A percentile compares a stretch with the other conserved stretches of the same genome.
These are phyloP conservation scores for Papiliotrema flavescens DNA, from an alignment of 1,284 basidiomycete species.

Conservation along the genomic window DNA sequence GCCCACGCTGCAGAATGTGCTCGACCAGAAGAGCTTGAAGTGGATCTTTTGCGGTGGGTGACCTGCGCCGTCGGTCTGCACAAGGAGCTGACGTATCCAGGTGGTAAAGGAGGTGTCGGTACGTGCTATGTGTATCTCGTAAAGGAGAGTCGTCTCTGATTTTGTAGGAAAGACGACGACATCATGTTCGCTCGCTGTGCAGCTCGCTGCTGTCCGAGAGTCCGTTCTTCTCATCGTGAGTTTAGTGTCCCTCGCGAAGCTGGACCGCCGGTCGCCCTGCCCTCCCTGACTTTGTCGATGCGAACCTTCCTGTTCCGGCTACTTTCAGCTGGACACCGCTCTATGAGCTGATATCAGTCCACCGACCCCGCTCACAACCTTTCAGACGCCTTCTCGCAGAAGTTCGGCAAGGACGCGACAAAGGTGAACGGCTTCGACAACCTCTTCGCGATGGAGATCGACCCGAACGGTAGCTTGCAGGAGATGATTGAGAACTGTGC, in stretches of 20 bases:
- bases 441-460: slow-evolving; percentile 98
- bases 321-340: too few relatives aligned
- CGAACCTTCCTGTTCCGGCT: too few relatives aligned
- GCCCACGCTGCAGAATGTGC: slow-evolving; percentile 80
- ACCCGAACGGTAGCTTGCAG: slow-evolving; percentile 92
- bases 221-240: slow-evolving; percentile 89
- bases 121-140: slow-evolving; percentile 38
- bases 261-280: too few relatives aligned
- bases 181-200: slow-evolving; percentile 91
- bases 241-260: slow-evolving; percentile 10
- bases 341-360: slow-evolving; percentile 63
- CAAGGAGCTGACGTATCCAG: slow-evolving; percentile 50
- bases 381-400: slow-evolving; percentile 97
- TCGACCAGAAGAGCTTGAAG: slow-evolving; percentile 83
- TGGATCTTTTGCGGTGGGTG: slow-evolving; percentile 92
- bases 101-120: slow-evolving; percentile 93
- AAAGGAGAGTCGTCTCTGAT: background rate
- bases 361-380: slow-evolving; percentile 99
- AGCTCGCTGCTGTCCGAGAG: slow-evolving; percentile 78
- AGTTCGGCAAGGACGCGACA: slow-evolving; percentile 99
- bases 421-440: slow-evolving; percentile 98
- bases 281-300: too few relatives aligned
- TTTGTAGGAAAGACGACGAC: slow-evolving; percentile 85
- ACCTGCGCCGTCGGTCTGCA: background rate
- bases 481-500: slow-evolving; percentile 98